Base-by-base conservation (phyloP, 129 eudicot genomes). In the Ambrosia artemisiifolia region DNA sequence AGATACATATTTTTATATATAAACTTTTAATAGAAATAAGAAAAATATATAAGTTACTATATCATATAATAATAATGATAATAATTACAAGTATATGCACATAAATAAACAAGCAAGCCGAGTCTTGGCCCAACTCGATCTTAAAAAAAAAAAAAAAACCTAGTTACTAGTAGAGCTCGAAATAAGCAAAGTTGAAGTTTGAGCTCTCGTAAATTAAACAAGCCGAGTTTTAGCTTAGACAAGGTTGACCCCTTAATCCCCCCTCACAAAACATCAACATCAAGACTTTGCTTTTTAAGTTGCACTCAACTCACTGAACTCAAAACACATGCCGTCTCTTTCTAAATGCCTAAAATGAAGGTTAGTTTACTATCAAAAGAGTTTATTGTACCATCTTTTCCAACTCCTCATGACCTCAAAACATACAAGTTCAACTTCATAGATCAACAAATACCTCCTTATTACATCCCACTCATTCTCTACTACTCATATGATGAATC, bases 361-460 rank as follows among this genome's bases (percentile, higher is more conserved):
- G 78, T 79, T 28, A 75, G 63, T 32, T 2, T 83, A 8, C 11
- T 79, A 28, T 79, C 82, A 59, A 75, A 48, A 43, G 81, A 79
- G 62, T 53, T 79, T n/a, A 71, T 83, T 64, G 42, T 59, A 72
- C 87, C 87, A 75, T 83, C 81, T 57, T 49, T 73, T 40, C 60
- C 84, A 43, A 79, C 84, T 40, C 76, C 87, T 70, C 42, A 34
- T 43, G 6, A 83, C 33, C 81, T 65, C 18, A 79, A 66, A 75
- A 75, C 60, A 36, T 75, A 75, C 66, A 83, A 48, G 67, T 65
- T 83, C 68, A 75, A 81, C 46, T 79, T 43, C 34, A 30, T 83
- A 18, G 87, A 83, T 71, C 84, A 79, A 42, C 59, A 43, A 7
- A 40, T 65, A 3, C 62, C 81, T 42, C 73, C 73, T 9, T 54